A percentile compares a stretch with the other conserved stretches of the same genome.
phyloP scores from a whole-genome alignment of 176 grass and related monocot genomes.

The Chrysopogon serrulatus region DNA sequence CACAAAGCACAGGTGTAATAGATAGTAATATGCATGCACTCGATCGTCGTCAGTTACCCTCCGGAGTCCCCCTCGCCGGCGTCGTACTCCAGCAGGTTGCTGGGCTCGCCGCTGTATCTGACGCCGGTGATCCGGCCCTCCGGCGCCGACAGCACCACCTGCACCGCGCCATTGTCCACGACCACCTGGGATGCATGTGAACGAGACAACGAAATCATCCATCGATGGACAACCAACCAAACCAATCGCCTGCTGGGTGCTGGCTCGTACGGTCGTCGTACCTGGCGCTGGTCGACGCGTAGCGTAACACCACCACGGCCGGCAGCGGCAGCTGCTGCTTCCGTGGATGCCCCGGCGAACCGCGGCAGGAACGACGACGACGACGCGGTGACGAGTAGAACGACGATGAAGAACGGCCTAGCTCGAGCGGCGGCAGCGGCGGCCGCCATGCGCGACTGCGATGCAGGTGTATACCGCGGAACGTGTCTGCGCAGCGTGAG shows the following conservation, averaged over 20 bases:
- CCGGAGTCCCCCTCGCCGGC: not conserved
- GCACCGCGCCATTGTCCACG: constrained; percentile 64
- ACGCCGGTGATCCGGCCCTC: constrained; percentile 50
- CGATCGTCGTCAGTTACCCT: constrained; percentile 36
- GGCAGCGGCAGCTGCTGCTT: not conserved
- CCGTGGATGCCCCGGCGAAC: not conserved
- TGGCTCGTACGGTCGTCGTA: not conserved
- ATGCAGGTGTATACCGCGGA: not conserved
- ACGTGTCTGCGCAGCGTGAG: not conserved
- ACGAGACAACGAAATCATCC: not conserved
- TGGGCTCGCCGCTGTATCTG: constrained; percentile 28
- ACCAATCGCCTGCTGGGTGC: not conserved
- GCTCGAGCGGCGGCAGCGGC: not conserved
- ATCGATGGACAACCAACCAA: not conserved
- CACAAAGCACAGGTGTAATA: no score
- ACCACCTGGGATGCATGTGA: constrained; percentile 58
- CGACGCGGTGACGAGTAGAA: not conserved
- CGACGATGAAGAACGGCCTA: not conserved
- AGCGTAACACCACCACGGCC: not conserved
- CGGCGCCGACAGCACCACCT: constrained; percentile 50
- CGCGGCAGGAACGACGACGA: not conserved
- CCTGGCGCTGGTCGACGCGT: not conserved
- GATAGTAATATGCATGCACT: not conserved
- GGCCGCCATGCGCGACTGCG: not conserved
- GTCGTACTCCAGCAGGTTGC: constrained; percentile 43